These are phyloP conservation scores for Colletotrichum phormii DNA, from an alignment of 2,329 filamentous ascomycete genomes.

Conservation along the genomic window DNA sequence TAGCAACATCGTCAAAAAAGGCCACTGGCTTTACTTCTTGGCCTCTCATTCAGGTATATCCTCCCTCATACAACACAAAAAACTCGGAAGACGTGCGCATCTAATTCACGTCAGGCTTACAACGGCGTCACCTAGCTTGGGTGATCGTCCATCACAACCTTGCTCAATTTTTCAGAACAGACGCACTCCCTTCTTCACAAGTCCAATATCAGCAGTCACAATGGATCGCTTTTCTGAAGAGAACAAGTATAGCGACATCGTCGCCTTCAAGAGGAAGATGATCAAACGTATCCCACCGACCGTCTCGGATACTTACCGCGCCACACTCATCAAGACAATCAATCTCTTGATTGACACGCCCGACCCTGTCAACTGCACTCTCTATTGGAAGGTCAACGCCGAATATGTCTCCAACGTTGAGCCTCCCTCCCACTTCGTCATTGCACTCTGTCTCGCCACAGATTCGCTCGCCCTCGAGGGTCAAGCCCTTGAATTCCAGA, in stretches of 20 bases:
- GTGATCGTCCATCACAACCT: not conserved
- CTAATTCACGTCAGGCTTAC: no score
- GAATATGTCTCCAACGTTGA: constrained; percentile 13
- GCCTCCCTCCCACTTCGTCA: constrained; percentile 10
- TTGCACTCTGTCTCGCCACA: constrained; percentile 21
- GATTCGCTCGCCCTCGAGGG: constrained; percentile 16
- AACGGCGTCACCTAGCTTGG: not conserved
- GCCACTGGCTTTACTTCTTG: not conserved
- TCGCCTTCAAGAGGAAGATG: not conserved
- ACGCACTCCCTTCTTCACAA: not conserved
- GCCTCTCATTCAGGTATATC: not conserved
- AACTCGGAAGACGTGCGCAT: no score
- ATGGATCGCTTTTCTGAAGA: not conserved
- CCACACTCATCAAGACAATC: constrained; percentile 3
- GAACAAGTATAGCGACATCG: not conserved
- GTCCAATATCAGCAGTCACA: not conserved
- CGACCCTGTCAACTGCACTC: not conserved
- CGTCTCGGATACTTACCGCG: constrained; percentile 6
- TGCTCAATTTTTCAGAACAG: not conserved
- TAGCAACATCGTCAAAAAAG: not conserved
- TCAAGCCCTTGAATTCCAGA: not conserved
- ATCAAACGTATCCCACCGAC: constrained; percentile 7
- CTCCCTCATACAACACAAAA: not conserved
- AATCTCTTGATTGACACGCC: not conserved
- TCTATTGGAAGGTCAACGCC: constrained; percentile 10